Base-by-base conservation (phyloP, 805 yeast genomes). In the Zygosaccharomyces bailii region DNA sequence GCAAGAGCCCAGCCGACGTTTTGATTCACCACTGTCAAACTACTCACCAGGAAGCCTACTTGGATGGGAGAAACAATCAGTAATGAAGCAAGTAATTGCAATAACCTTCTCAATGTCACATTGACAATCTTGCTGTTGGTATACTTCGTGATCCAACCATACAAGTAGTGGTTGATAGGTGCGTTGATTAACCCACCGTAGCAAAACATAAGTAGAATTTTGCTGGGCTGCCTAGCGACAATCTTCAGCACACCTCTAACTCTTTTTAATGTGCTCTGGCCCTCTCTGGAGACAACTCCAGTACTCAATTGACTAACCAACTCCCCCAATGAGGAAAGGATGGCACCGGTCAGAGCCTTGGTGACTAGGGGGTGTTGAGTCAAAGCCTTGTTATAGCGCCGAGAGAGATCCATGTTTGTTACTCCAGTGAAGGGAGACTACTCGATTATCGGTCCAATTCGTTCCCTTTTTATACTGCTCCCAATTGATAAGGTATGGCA, bases 131-230 rank as follows among this genome's bases (percentile, higher is more conserved):
- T 39, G 20, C 21, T 39, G 27, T 34, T 41, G 9, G 57, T 53
- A 35, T 40, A 16, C 3, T 38, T 23, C 2, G 53, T 52, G 19
- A 55, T 48, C 51, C 52, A 50, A 16, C 47, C 43, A 25, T 55
- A 55, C 41, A 49, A 44, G 40, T 39, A 55, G 38, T 55, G 59
- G 31, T 52, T 55, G 29, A 55, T 52, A n/a, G 59, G 56, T 8
- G 59, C 56, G 40, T 53, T 55, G 19, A 55, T 45, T 5, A 47
- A 32, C 11, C 56, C 59, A 4, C 59, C 59, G 35, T 53, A 55
- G 38, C 54, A 44, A 18, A 50, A 41, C 59, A 55, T 53, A 7
- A 46, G 27, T 10, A 54, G 38, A 14, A 52, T 27, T 30, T 50
- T 52, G 14, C 37, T 34, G 19, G 45, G 39, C 41, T 48, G 40